Evolutionary conservation across 371 early-diverging fungal species (phyloP), one percentile per base, ranked within the genome.

Genomic region (Choanephora cucurbitarum): DNA sequence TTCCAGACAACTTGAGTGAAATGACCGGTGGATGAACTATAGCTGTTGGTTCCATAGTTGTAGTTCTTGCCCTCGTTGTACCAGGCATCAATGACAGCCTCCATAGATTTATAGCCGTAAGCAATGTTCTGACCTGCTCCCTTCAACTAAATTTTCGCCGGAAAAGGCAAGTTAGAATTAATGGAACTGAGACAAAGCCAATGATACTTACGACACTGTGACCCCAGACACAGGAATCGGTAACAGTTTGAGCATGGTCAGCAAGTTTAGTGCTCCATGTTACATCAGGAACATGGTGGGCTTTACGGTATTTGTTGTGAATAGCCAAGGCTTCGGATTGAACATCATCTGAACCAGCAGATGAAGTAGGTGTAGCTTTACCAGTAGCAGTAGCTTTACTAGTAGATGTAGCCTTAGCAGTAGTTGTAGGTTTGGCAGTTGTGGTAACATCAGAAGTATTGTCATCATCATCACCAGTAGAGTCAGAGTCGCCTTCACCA

Each of bases 1-100:
- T 67, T 69, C 74, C 77, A 77, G 11, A 74, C 72, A 3, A 77
- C 55, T 57, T 75, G 73, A n/a, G 75, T 72, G 55, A 72, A 75
- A 46, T 75, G 76, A 9, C 69, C 72, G 18, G 62, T 62, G 3
- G 32, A 49, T 0, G n/a, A 24, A 5, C 55, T 46, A 52, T 64
- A 69, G 10, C 63, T 60, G 5, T 66, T 66, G 0, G 17, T 22
- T 17, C 45, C 51, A 51, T 69, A 77, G 47, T 72, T 44, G 53
- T 77, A 77, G 7, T 34, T 9, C 52, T 54, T 56, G 28, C 48
- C 62, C 48, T 77, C 77, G 31, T 61, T 41, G 54, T 77, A 77
- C 74, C 74, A 77, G 23, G 49, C 69, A 28, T 48, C 45, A 44
- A 77, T 53, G 2, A 57, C 56, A 4, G 45, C 8, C 22, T 59